Base-by-base conservation (phyloP, 495 filamentous ascomycete species). In the Podospora conica region DNA sequence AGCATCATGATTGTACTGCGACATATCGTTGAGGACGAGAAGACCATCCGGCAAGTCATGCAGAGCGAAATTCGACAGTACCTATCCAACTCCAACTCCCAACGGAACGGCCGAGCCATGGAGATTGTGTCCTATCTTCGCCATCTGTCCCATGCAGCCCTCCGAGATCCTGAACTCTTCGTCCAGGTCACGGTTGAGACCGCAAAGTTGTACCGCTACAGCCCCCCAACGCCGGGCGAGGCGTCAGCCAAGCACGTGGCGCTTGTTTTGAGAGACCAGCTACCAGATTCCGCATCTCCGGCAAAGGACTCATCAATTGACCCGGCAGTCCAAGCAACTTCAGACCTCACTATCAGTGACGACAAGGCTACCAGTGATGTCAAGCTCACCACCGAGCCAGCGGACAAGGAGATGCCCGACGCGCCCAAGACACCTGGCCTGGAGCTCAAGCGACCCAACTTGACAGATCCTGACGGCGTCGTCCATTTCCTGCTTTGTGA, bases 401-500 rank as follows among this genome's bases (percentile, higher is more conserved):
- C 74, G 66, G 82, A 81, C 63, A 83, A 84, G 70, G 82, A 85
- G 27, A 80, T 82, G 75, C 67, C 75, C 0, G 86, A 88, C 61
- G 89, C 86, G 69, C 78, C 83, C 18, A 91, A 90, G 72, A 68
- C 80, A 21, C 78, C 81, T 21, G 67, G 77, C 6, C 72, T 75
- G 22, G 93, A 97, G 67, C 69, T 86, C 57, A 97, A 96, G 73
- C 80, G 90, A 3, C 96, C 96, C 27, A 83, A 94, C 24, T 87
- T 98, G 3, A 93, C 97, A 75, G 90, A 94, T 66, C 91, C 96
- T 0, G 96, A 97, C 76, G 95, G 95, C 7, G 96, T 99, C 15
- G 89, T 98, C 65, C 92, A 97, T 71, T 98, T 96, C 78, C 82
- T 99, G 21, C 86, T 98, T n/a, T 93, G 89, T 55, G 94, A 99